Conservation (phyloP, 1,284 basidiomycete genomes). For the Leccinum colubrinum region DNA sequence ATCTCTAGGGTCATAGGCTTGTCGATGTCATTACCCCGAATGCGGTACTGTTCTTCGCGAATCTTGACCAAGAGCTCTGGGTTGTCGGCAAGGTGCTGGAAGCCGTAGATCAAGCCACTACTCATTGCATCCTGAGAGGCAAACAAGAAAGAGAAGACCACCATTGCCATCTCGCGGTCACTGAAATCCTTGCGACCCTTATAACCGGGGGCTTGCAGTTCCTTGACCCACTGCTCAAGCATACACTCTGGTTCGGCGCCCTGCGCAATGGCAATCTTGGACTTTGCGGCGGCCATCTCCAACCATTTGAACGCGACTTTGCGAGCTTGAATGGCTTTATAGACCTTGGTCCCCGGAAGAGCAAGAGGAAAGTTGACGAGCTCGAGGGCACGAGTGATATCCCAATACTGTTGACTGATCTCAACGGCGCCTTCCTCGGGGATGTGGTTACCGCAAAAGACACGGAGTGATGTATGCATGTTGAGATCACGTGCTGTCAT, state of each 20-base stretch:
- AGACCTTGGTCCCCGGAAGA: slow-evolving; percentile 96
- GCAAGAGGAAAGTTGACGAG: slow-evolving; percentile 98
- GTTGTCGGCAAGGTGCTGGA: slow-evolving; percentile 94
- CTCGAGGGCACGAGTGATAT: slow-evolving; percentile 92
- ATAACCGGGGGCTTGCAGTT: slow-evolving; percentile 67
- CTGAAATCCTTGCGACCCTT: slow-evolving; percentile 88
- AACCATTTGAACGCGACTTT: slow-evolving; percentile 89
- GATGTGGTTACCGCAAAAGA: slow-evolving; percentile 93
- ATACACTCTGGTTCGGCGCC: slow-evolving; percentile 87
- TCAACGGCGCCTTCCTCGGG: slow-evolving; percentile 75
- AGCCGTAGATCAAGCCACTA: slow-evolving; percentile 88
- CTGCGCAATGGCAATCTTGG: slow-evolving; percentile 83
- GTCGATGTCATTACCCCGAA: slow-evolving; percentile 80
- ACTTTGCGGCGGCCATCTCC: slow-evolving; percentile 74
- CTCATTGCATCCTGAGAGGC: slow-evolving; percentile 99
- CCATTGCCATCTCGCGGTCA: slow-evolving; percentile 95
- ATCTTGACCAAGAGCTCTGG: slow-evolving; percentile 90
- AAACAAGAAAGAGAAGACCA: slow-evolving; percentile 94
- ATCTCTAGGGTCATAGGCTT: slow-evolving; percentile 86
- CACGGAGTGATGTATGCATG: slow-evolving; percentile 96
- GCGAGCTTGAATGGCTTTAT: slow-evolving; percentile 91
- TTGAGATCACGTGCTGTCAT: slow-evolving; percentile 90
- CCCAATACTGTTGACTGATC: slow-evolving; percentile 95
- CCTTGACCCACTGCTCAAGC: slow-evolving; percentile 89
- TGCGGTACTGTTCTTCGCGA: slow-evolving; percentile 85